Conservation (phyloP, 192 early-diverging fungal genomes). For the Spinellus fusiger region DNA sequence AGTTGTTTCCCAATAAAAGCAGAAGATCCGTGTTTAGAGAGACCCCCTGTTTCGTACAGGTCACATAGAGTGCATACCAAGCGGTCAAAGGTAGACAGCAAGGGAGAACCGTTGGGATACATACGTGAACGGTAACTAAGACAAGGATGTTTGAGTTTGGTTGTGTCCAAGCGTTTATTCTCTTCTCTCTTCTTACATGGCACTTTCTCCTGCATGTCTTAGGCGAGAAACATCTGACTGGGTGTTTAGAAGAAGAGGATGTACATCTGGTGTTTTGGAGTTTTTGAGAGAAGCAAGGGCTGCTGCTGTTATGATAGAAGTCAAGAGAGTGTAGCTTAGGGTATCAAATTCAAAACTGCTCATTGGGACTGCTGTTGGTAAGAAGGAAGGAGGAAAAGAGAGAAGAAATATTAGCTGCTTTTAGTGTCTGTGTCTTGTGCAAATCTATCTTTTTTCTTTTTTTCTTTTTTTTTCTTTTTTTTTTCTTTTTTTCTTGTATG, state of each 20-base stretch:
- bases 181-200: slow-evolving; percentile 17
- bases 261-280: slow-evolving; percentile 46
- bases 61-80: slow-evolving; percentile 41
- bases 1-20: slow-evolving; percentile 4
- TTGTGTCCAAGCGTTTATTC: background rate
- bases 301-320: slow-evolving; percentile 32
- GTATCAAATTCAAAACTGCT: slow-evolving; percentile 38
- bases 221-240: slow-evolving; percentile 45
- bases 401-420: background rate
- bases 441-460: too few relatives aligned
- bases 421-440: background rate
- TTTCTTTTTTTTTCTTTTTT: too few relatives aligned
- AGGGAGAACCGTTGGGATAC: slow-evolving; percentile 32
- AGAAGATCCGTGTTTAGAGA: slow-evolving; percentile 2
- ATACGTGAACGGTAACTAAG: slow-evolving; percentile 37
- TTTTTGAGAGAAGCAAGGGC: slow-evolving; percentile 33
- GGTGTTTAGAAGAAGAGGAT: slow-evolving; percentile 49
- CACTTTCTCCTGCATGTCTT: slow-evolving; percentile 44
- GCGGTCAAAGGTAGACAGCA: slow-evolving; percentile 31
- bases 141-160: background rate
- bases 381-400: background rate
- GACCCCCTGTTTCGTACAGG: slow-evolving; percentile 37
- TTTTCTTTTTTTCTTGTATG: too few relatives aligned
- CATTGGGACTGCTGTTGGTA: background rate
- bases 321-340: slow-evolving; percentile 36